Conservation (phyloP, 306 rosid species). For the Cucumis cinereus region DNA sequence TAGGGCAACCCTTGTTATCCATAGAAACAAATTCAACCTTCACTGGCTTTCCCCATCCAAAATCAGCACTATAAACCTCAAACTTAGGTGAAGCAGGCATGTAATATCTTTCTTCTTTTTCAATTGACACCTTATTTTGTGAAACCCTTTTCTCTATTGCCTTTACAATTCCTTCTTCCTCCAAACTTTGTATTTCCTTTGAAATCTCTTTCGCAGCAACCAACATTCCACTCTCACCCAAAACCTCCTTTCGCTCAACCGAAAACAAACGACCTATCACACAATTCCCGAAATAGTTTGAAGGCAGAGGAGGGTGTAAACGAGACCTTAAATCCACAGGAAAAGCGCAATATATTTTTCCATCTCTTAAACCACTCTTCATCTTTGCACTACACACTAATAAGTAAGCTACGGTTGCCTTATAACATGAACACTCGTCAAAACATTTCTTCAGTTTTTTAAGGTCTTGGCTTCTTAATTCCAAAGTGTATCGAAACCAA, state of each 20-base stretch:
- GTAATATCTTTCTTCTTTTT: not conserved
- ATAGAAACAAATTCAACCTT: conserved; percentile 14
- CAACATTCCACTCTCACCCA: conserved; percentile 15
- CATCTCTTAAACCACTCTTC: not conserved
- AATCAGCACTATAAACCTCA: conserved; percentile 17
- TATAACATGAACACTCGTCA: too few species aligned
- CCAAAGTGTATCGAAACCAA: not conserved
- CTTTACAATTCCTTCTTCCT: conserved; percentile 8
- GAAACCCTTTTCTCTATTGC: not conserved
- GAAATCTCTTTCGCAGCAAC: conserved; percentile 10
- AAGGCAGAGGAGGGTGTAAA: not conserved
- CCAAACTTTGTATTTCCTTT: conserved; percentile 9
- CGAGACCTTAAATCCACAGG: not conserved
- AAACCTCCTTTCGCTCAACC: not conserved
- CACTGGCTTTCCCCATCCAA: conserved; percentile 34
- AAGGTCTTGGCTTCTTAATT: not conserved
- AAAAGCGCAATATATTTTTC: not conserved
- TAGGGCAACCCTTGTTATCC: not conserved
- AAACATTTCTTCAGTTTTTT: not conserved
- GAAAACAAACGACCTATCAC: not conserved
- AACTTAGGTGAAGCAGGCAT: conserved; percentile 17
- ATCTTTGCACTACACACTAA: not conserved
- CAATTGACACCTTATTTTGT: not conserved
- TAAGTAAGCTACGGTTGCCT: not conserved
- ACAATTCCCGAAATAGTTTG: not conserved